Evolutionary conservation across 2,329 filamentous ascomycete genomes (phyloP).

Genomic region (Colletotrichum sp.): DNA sequence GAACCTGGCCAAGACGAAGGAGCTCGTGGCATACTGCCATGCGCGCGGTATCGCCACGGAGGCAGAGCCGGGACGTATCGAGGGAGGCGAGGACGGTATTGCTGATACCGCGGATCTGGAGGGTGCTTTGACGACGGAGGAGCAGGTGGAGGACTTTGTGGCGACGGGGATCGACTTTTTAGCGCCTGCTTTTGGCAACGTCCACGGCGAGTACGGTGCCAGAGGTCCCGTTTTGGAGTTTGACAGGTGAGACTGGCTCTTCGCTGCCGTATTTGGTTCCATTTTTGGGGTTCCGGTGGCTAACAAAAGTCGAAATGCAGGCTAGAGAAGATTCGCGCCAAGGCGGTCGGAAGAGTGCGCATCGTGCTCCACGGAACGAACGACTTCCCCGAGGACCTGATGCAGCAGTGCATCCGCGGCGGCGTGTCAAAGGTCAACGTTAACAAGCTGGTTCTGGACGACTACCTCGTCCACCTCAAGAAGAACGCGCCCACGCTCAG

Average conservation of each 20-base stretch:
- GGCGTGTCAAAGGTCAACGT: slow-evolving; percentile 64
- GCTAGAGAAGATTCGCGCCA: neutral
- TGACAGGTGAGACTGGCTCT: slow-evolving; percentile 33
- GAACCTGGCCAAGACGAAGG: slow-evolving; percentile 67
- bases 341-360: neutral
- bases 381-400: slow-evolving; percentile 53
- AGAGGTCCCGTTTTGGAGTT: slow-evolving; percentile 66
- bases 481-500: slow-evolving; percentile 37
- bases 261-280: neutral
- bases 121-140: slow-evolving; percentile 66
- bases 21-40: slow-evolving; percentile 67
- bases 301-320: neutral
- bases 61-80: slow-evolving; percentile 72
- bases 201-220: slow-evolving; percentile 75
- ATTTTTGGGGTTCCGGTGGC: neutral
- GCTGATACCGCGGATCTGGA: slow-evolving; percentile 58
- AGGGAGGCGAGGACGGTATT: slow-evolving; percentile 69
- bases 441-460: slow-evolving; percentile 56
- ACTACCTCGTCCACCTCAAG: slow-evolving; percentile 45
- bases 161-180: slow-evolving; percentile 75
- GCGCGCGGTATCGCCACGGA: slow-evolving; percentile 69
- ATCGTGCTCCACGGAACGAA: slow-evolving; percentile 62
- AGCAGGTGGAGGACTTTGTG: slow-evolving; percentile 74
- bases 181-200: slow-evolving; percentile 77
- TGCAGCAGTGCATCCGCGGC: slow-evolving; percentile 53